phyloP scores from a whole-genome alignment of 768 basidiomycete genomes.

The Kwoniella sp. region DNA sequence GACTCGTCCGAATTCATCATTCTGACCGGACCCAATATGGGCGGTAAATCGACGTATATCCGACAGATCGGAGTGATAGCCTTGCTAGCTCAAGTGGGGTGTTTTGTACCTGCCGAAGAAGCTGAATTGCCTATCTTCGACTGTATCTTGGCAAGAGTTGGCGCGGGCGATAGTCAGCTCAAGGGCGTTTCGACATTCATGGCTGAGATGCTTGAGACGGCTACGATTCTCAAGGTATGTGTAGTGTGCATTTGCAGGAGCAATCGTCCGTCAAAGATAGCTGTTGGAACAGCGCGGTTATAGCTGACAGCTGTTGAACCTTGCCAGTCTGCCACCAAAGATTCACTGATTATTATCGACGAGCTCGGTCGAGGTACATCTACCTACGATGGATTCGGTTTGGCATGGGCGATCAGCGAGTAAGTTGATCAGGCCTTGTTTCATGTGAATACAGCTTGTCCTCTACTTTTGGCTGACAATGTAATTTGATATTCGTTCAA shows the following conservation, averaged over 20 bases:
- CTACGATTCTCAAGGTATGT: conserved; percentile 82
- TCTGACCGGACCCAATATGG: conserved; percentile 98
- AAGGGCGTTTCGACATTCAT: conserved; percentile 99
- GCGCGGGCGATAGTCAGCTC: conserved; percentile 94
- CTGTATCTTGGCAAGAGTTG: conserved; percentile 90
- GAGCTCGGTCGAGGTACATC: conserved; percentile 95
- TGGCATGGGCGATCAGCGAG: conserved; percentile 99
- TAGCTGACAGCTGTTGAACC: not conserved
- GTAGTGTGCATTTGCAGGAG: not conserved
- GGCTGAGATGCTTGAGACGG: conserved; percentile 99
- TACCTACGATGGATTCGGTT: conserved; percentile 94
- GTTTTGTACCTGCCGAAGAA: conserved; percentile 87
- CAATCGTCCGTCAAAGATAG: not conserved
- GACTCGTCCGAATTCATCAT: conserved; percentile 91
- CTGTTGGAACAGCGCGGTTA: too few relatives aligned
- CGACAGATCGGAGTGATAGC: conserved; percentile 91
- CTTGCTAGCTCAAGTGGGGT: conserved; percentile 92
- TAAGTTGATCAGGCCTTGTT: conserved; percentile 56
- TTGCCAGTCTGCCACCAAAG: conserved; percentile 81
- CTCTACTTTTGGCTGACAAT: too few relatives aligned
- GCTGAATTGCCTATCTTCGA: conserved; percentile 91
- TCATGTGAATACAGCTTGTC: not conserved
- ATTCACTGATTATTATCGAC: conserved; percentile 95
- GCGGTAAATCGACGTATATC: conserved; percentile 96
- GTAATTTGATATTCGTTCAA: not conserved